Evolutionary conservation across 441 rosid genomes (phyloP).

Genomic region (Dalechampia spathulata): DNA sequence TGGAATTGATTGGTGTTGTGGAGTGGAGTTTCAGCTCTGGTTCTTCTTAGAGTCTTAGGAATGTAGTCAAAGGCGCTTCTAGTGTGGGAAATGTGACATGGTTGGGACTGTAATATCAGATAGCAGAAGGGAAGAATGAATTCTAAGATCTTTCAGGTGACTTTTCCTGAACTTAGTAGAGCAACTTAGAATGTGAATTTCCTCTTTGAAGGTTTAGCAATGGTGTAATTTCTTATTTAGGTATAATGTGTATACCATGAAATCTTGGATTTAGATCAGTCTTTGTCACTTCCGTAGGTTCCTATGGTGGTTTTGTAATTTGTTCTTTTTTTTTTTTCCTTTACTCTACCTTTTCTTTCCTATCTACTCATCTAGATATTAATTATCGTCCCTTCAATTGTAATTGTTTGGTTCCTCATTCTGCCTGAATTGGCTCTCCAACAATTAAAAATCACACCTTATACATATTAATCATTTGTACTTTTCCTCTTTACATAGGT

Average conservation of each 20-base stretch:
- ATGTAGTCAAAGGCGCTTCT: constrained; percentile 8
- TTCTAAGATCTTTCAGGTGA: not conserved
- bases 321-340: not conserved
- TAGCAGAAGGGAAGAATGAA: constrained; percentile 14
- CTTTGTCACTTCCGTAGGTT: constrained; percentile 11
- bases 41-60: not conserved
- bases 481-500: constrained; percentile 21
- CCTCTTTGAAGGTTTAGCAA: constrained; percentile 7
- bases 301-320: constrained; percentile 10
- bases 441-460: constrained; percentile 18
- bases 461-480: constrained; percentile 8
- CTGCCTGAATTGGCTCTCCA: constrained; percentile 20
- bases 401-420: not conserved
- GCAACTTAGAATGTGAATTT: constrained; percentile 6
- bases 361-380: too few relatives aligned
- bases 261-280: constrained; percentile 13
- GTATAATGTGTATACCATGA: constrained; percentile 30
- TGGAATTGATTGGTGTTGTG: constrained; percentile 3
- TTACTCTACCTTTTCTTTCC: constrained; percentile 6
- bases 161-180: constrained; percentile 9
- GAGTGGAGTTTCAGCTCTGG: constrained; percentile 3
- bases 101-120: constrained; percentile 13
- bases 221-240: constrained; percentile 7
- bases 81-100: constrained; percentile 13
- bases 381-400: too few relatives aligned